Evolutionary conservation across 2,329 filamentous ascomycete genomes (phyloP).

Genomic region (Penicillium sp.): DNA sequence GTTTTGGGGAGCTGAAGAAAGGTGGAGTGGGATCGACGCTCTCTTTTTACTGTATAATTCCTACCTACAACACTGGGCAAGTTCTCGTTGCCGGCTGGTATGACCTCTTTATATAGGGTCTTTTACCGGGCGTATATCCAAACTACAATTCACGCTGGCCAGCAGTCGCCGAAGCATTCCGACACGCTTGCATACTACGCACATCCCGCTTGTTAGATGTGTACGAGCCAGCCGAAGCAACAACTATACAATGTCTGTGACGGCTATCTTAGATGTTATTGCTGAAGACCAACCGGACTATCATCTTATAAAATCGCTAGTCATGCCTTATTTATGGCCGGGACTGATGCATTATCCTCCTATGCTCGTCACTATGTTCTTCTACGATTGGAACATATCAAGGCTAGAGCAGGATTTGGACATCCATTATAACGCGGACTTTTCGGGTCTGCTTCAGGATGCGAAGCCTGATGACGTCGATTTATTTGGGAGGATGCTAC

Average conservation of each 20-base stretch:
- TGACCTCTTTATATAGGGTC: slow-evolving; percentile 23
- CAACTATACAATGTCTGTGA: slow-evolving; percentile 24
- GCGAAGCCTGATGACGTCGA: slow-evolving; percentile 28
- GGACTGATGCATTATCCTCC: slow-evolving; percentile 23
- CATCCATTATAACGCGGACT: slow-evolving; percentile 18
- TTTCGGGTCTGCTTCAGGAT: slow-evolving; percentile 14
- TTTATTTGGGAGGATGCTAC: slow-evolving; percentile 26
- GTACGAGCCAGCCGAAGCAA: slow-evolving; percentile 13
- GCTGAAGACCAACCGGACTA: slow-evolving; percentile 20
- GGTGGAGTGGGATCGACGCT: neutral
- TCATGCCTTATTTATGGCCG: slow-evolving; percentile 32
- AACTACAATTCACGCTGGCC: slow-evolving; percentile 23
- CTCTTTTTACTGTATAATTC: neutral
- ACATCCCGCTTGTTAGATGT: slow-evolving; percentile 26
- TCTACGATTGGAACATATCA: slow-evolving; percentile 24
- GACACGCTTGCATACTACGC: slow-evolving; percentile 27
- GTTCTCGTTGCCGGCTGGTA: slow-evolving; percentile 4
- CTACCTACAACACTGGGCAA: too few species aligned
- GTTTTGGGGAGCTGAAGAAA: neutral
- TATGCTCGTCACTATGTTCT: slow-evolving; percentile 30
- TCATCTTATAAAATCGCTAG: slow-evolving; percentile 24
- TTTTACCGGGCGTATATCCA: slow-evolving; percentile 18
- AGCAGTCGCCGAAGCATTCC: slow-evolving; percentile 25
- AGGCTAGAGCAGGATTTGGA: slow-evolving; percentile 18
- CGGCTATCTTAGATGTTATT: slow-evolving; percentile 24